Base-by-base conservation (phyloP, 1,139 yeast genomes). In the Ogataea hybrid region DNA sequence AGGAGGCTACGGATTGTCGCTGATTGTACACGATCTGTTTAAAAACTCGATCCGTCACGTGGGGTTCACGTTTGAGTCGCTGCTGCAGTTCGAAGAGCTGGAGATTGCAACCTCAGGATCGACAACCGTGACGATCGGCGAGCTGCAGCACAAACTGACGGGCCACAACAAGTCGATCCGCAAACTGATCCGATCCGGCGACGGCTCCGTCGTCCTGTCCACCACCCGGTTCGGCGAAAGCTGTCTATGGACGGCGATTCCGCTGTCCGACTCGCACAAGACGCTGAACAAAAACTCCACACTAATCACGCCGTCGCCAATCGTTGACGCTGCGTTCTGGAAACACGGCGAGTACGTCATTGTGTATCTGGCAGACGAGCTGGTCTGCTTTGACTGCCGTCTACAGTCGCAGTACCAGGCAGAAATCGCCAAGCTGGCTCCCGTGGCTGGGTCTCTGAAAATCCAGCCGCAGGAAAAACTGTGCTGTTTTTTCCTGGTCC, bases 131-230 rank as follows among this genome's bases (percentile, higher is more conserved):
- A 12, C 25, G 4, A 49, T 62, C 11, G 66, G 64, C 9, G 42
- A 44, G 7, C 44, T 75, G 10, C 64, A 68, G 28, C 71, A 77
- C 53, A 82, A 84, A 53, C 76, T 82, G 43, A 89, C 94, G 5
- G 97, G 97, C 0, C 96, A 88, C 56, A 75, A 80, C 41, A 89
- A 88, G 58, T 84, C 96, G 0, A 81, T 90, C 16, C 77, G 79
- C 51, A 73, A 71, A 41, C 62, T 90, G 1, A 66, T 77, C 14
- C 77, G 89, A 53, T 83, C 95, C 1, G 63, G 74, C 5, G 77
- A 78, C 54, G 88, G 88, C 20, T 67, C 70, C 22, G 71, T 82
- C 0, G 58, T 80, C 43, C 58, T 81, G n/a, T 73, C 84, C 1
- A 54, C 67, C 3, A 70, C 78, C 3, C 59, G 81, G 46, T 76